These are phyloP conservation scores for Gleditsia sinensis DNA, from an alignment of 306 rosid genomes.

Conservation along the genomic window DNA sequence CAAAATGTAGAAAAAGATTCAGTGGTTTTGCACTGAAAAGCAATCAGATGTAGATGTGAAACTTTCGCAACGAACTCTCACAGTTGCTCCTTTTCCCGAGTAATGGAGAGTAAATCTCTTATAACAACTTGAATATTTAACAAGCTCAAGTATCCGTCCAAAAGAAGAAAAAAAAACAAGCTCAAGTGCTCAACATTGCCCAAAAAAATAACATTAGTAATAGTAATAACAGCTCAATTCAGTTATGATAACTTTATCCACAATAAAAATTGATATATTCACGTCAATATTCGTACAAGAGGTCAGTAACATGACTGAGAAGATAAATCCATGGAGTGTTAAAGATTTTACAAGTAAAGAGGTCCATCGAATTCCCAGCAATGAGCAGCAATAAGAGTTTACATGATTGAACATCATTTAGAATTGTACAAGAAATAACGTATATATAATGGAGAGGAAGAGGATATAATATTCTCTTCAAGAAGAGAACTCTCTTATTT, in stretches of 20 bases:
- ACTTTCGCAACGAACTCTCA: background rate
- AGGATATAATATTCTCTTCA: no score
- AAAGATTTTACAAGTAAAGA: background rate
- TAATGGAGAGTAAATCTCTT: background rate
- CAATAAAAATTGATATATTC: background rate
- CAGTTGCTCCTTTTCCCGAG: background rate
- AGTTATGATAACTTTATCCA: background rate
- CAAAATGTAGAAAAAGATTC: no score
- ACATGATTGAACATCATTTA: background rate
- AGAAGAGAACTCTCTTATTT: no score
- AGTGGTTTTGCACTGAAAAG: background rate
- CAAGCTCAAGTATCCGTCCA: constrained; percentile 2
- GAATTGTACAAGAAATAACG: background rate
- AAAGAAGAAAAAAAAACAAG: no score
- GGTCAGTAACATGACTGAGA: background rate
- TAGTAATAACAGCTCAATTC: background rate
- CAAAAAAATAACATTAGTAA: background rate
- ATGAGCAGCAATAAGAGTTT: background rate
- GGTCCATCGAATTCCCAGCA: background rate
- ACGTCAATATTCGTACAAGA: background rate
- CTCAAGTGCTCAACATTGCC: background rate
- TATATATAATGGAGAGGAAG: no score
- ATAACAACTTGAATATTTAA: background rate
- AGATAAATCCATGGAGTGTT: background rate
- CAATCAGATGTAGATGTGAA: background rate